Evolutionary conservation across 495 filamentous ascomycete genomes (phyloP).

Genomic region (Podospora comata): DNA sequence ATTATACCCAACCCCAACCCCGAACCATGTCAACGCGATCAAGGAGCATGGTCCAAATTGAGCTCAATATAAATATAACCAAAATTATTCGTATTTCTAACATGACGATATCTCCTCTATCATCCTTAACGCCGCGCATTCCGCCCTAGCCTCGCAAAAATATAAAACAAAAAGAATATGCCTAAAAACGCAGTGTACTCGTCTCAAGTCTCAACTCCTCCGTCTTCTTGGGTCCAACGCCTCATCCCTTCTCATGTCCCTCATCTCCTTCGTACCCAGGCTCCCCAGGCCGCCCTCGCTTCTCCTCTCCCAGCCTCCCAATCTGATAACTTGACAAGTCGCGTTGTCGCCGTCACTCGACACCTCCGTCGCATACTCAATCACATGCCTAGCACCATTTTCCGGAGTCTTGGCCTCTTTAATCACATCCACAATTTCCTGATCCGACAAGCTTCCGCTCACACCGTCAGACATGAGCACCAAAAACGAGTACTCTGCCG

Average conservation of each 20-base stretch:
- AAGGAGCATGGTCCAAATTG: too few relatives aligned
- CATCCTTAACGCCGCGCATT: background rate
- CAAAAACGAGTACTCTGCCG: slow-evolving; percentile 83
- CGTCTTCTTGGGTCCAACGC: slow-evolving; percentile 9
- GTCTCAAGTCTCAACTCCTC: background rate
- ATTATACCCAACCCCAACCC: too few relatives aligned
- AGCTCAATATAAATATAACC: background rate
- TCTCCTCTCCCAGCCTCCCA: slow-evolving; percentile 94
- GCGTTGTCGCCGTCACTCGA: slow-evolving; percentile 83
- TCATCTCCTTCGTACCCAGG: slow-evolving; percentile 14
- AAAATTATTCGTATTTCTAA: background rate
- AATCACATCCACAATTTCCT: slow-evolving; percentile 92
- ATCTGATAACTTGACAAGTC: slow-evolving; percentile 84
- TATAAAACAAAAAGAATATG: background rate
- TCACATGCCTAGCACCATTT: slow-evolving; percentile 72
- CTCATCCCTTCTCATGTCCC: slow-evolving; percentile 12
- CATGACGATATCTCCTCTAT: background rate
- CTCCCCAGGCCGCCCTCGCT: slow-evolving; percentile 76
- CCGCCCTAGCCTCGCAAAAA: background rate
- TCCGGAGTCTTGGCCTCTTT: slow-evolving; percentile 92
- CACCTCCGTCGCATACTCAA: slow-evolving; percentile 84
- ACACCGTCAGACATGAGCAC: slow-evolving; percentile 88
- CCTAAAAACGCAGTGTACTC: background rate
- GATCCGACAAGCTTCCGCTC: slow-evolving; percentile 74
- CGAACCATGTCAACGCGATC: too few relatives aligned